Conservation (phyloP, 2,329 filamentous ascomycete genomes). For the Alternaria sp. region DNA sequence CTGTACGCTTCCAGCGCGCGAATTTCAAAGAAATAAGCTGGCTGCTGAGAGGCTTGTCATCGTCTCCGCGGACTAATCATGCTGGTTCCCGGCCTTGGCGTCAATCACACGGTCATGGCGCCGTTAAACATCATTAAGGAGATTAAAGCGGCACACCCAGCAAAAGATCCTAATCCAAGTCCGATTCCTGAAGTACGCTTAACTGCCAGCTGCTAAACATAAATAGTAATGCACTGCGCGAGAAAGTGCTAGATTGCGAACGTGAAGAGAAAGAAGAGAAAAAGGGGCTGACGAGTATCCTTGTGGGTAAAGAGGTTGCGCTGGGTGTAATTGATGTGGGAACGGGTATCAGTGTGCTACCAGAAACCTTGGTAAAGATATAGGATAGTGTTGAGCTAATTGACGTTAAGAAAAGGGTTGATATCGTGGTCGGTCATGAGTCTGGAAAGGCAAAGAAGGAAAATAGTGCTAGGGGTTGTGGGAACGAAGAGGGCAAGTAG, state of each 20-base stretch:
- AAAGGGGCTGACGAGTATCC: constrained; percentile 13
- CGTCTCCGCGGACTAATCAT: neutral
- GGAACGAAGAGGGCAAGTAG: neutral
- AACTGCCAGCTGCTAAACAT: neutral
- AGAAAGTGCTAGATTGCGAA: constrained; percentile 10
- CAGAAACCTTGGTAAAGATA: neutral
- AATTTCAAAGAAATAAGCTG: neutral
- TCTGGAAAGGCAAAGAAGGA: neutral
- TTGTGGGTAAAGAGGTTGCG: neutral
- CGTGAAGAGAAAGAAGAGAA: constrained; percentile 9
- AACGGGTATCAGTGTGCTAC: neutral
- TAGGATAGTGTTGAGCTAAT: neutral
- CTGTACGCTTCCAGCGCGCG: neutral
- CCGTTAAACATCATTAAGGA: neutral
- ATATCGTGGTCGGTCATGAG: neutral
- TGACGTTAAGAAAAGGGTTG: neutral
- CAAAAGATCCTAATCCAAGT: neutral
- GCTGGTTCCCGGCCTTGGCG: neutral
- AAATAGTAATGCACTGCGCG: constrained; percentile 7
- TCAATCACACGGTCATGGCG: neutral
- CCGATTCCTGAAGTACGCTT: neutral
- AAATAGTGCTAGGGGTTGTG: neutral
- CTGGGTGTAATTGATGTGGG: neutral
- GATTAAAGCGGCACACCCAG: neutral
- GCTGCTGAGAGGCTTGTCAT: neutral